Evolutionary conservation across 148 eudicot species (phyloP).

Genomic region (Chenopodium album): DNA sequence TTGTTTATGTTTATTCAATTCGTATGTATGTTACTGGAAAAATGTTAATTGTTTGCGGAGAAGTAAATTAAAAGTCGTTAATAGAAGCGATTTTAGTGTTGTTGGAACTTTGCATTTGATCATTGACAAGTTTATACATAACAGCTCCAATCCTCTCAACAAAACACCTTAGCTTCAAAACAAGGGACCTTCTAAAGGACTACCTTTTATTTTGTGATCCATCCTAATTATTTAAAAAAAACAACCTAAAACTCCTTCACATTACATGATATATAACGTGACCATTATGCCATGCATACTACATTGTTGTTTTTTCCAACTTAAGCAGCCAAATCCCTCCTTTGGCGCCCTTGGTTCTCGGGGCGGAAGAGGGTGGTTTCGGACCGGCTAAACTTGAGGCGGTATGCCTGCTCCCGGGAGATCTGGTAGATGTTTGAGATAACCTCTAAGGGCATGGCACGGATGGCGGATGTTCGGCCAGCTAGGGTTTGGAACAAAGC

Average conservation of each 20-base stretch:
- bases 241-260: not conserved
- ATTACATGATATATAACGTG: not conserved
- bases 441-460: slow-evolving; percentile 56
- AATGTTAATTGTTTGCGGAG: too few species aligned
- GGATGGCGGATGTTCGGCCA: slow-evolving; percentile 61
- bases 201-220: slow-evolving; percentile 10
- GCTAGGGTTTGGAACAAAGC: slow-evolving; percentile 57
- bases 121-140: not conserved
- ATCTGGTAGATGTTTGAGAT: slow-evolving; percentile 55
- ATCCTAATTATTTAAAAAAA: not conserved
- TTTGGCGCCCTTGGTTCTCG: slow-evolving; percentile 21
- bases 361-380: slow-evolving; percentile 46
- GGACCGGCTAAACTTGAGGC: slow-evolving; percentile 46
- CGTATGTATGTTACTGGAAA: too few species aligned
- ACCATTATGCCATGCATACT: not conserved
- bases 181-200: slow-evolving; percentile 17
- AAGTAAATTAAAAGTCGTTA: too few species aligned
- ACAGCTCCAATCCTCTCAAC: slow-evolving; percentile 11
- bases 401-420: slow-evolving; percentile 42
- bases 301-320: not conserved
- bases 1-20: too few species aligned
- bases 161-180: slow-evolving; percentile 18
- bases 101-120: not conserved
- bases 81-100: too few species aligned
- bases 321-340: slow-evolving; percentile 40